Conservation (phyloP, 2,329 filamentous ascomycete genomes). For the Stachybotrys chartarum region DNA sequence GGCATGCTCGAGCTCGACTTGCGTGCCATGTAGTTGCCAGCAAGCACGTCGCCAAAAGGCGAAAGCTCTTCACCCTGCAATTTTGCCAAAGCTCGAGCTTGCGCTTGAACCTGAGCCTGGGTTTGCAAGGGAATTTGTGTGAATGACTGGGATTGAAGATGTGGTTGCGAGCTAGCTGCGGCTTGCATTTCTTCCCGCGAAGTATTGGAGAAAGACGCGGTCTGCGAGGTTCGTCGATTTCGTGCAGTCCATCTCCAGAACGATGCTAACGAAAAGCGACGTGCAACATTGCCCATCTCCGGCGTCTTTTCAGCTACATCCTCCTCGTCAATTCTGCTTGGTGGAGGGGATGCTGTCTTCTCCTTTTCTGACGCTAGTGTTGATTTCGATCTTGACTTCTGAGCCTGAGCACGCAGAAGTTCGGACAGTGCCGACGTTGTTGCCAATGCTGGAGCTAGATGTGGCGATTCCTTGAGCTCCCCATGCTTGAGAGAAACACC, state of each 20-base stretch:
- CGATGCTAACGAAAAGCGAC: constrained; percentile 55
- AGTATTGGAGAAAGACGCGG: constrained; percentile 85
- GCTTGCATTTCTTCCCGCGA: constrained; percentile 76
- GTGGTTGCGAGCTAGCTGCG: constrained; percentile 7
- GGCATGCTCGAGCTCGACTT: constrained; percentile 43
- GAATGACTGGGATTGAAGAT: neutral
- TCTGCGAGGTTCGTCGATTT: constrained; percentile 45
- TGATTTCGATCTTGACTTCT: constrained; percentile 42
- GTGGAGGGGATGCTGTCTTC: constrained; percentile 26
- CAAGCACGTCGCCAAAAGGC: constrained; percentile 5
- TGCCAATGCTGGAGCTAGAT: neutral
- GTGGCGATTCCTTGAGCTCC: neutral
- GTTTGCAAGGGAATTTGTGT: constrained; percentile 3
- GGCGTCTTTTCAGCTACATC: constrained; percentile 47
- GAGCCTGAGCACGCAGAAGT: constrained; percentile 38
- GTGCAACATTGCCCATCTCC: constrained; percentile 40
- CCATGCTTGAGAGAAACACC: neutral
- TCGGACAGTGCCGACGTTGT: constrained; percentile 21
- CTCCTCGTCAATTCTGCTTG: constrained; percentile 36
- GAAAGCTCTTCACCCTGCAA: constrained; percentile 24
- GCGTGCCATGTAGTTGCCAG: constrained; percentile 19
- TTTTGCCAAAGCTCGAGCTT: constrained; percentile 25
- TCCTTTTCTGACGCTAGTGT: constrained; percentile 34
- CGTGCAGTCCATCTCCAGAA: constrained; percentile 61
- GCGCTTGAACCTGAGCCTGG: constrained; percentile 17